Conservation (phyloP, 306 rosid genomes). For the Prunus mume region DNA sequence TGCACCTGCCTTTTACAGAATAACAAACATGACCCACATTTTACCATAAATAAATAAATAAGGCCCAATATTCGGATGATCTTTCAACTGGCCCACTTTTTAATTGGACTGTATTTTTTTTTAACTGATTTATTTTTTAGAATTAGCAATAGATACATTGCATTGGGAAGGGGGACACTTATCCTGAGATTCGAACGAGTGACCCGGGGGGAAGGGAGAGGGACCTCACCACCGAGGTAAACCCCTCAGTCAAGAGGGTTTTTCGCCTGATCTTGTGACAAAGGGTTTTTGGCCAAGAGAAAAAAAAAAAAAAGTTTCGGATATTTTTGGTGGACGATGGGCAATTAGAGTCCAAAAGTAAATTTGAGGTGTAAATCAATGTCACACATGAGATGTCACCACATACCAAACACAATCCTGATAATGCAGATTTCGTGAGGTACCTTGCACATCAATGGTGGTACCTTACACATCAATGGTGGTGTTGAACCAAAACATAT, state of each 20-base stretch:
- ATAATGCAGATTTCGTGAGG: constrained; percentile 29
- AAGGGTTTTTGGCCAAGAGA: no score
- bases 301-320: background rate
- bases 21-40: constrained; percentile 17
- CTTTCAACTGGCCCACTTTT: constrained; percentile 31
- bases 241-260: no score
- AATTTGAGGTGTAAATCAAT: constrained; percentile 1
- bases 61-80: constrained; percentile 17
- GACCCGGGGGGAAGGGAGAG: no score
- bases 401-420: constrained; percentile 21
- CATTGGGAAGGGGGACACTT: no score
- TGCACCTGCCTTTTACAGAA: constrained; percentile 16
- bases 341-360: constrained; percentile 18
- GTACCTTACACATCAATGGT: constrained; percentile 1
- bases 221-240: no score
- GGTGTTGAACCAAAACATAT: background rate
- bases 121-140: no score
- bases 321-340: background rate
- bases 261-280: no score
- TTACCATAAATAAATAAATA: background rate
- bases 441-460: constrained; percentile 1
- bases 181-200: no score
- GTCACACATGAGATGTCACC: constrained; percentile 24
- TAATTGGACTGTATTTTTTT: background rate
- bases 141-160: no score